A percentile compares a stretch with the other conserved stretches of the same genome.
Evolutionary conservation across 179 eudicot genomes (phyloP).

Genomic region (Spinacia oleracea): DNA sequence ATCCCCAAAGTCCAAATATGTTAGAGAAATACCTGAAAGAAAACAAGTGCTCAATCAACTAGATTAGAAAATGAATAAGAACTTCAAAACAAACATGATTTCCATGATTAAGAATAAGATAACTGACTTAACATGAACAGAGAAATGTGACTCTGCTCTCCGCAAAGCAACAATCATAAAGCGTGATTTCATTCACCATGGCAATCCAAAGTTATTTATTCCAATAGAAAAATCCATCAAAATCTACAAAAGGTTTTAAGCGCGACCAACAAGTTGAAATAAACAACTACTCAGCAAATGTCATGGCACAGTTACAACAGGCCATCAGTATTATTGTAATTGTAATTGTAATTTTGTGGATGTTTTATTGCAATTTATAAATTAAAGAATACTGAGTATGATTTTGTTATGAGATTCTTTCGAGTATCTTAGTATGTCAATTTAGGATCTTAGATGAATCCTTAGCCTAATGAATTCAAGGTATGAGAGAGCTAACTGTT

Average conservation of each 20-base stretch:
- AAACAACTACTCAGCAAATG: slow-evolving; percentile 25
- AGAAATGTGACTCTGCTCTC: background rate
- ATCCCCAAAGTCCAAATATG: too few relatives aligned
- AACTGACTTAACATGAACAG: background rate
- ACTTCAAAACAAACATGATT: too few relatives aligned
- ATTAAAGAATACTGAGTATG: too few relatives aligned
- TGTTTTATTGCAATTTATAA: too few relatives aligned
- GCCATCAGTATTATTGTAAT: slow-evolving; percentile 30
- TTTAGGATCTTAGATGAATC: too few relatives aligned
- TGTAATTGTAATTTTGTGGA: too few relatives aligned
- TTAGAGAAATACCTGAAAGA: too few relatives aligned
- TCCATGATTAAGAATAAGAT: background rate
- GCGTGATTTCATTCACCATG: background rate
- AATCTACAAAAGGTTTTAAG: slow-evolving; percentile 19
- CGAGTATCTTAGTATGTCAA: too few relatives aligned
- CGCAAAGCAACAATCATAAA: background rate
- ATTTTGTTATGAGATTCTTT: background rate
- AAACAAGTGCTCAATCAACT: too few relatives aligned
- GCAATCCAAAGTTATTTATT: slow-evolving; percentile 18
- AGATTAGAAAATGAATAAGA: too few relatives aligned
- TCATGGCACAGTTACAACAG: slow-evolving; percentile 32
- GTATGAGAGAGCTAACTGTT: too few relatives aligned
- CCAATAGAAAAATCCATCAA: slow-evolving; percentile 14
- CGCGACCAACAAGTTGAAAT: background rate
- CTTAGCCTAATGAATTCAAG: too few relatives aligned